These are phyloP conservation scores for Paecilomyces dactylethromorphus DNA, from an alignment of 2,329 filamentous ascomycete genomes.

Conservation along the genomic window DNA sequence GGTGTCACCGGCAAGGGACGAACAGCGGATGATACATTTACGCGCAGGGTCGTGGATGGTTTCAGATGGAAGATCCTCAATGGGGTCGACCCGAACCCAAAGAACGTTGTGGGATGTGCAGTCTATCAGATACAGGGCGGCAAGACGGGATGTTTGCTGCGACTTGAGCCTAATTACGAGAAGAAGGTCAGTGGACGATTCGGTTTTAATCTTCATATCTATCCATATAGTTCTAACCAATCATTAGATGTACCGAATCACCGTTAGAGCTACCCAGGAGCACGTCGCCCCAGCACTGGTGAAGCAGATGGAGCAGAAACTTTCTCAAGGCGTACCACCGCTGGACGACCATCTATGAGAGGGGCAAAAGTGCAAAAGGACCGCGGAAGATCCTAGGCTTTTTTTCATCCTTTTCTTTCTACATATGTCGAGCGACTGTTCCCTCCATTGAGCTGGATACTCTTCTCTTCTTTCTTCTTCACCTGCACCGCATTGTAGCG, in stretches of 20 bases:
- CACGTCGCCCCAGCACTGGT: constrained; percentile 71
- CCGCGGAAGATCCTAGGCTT: neutral
- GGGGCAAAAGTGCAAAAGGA: constrained; percentile 1
- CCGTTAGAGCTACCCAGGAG: constrained; percentile 89
- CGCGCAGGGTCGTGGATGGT: constrained; percentile 67
- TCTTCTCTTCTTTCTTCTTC: neutral
- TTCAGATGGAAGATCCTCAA: constrained; percentile 86
- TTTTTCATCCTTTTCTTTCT: neutral
- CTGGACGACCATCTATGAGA: constrained; percentile 2
- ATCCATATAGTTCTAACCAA: constrained; percentile 2
- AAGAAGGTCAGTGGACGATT: constrained; percentile 63
- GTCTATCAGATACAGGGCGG: constrained; percentile 71
- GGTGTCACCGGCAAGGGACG: constrained; percentile 54
- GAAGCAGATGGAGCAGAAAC: constrained; percentile 79
- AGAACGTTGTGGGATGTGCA: constrained; percentile 87
- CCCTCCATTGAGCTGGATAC: neutral
- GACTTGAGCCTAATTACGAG: constrained; percentile 88
- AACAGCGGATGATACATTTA: constrained; percentile 64
- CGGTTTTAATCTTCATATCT: neutral
- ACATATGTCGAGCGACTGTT: neutral
- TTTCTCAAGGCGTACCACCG: constrained; percentile 48
- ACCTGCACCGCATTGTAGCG: neutral
- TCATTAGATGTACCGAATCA: constrained; percentile 84
- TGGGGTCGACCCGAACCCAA: constrained; percentile 82
- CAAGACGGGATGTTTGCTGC: constrained; percentile 89